These are phyloP conservation scores for Pseudomassariella vexata DNA, from an alignment of 2,329 filamentous ascomycete species.

Conservation along the genomic window DNA sequence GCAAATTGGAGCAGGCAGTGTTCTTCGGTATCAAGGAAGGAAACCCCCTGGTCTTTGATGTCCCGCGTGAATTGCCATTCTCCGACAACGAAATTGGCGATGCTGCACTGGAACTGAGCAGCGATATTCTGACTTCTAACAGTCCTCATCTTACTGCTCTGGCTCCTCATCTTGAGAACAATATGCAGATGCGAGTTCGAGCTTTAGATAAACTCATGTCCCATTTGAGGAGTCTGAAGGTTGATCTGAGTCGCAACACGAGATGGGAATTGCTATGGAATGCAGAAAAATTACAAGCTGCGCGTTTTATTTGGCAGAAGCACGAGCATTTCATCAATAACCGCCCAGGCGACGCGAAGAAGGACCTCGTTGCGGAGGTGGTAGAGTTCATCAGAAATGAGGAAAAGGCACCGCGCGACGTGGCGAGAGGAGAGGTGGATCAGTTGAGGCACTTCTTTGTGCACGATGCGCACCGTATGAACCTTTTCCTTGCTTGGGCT, in stretches of 20 bases:
- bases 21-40: constrained; percentile 80
- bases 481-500: constrained; percentile 73
- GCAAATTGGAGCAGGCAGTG: constrained; percentile 88
- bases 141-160: constrained; percentile 68
- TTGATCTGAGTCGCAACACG: constrained; percentile 59
- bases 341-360: constrained; percentile 54
- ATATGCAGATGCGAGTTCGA: constrained; percentile 66
- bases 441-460: constrained; percentile 82
- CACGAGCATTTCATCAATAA: constrained; percentile 65
- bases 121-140: constrained; percentile 73
- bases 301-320: constrained; percentile 70
- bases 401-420: constrained; percentile 63
- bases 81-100: constrained; percentile 63
- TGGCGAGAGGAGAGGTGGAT: constrained; percentile 66
- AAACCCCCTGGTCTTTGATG: constrained; percentile 82
- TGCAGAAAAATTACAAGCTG: constrained; percentile 84
- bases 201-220: constrained; percentile 71
- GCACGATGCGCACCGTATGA: constrained; percentile 65
- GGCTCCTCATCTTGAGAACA: constrained; percentile 73
- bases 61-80: constrained; percentile 61
- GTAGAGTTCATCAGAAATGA: constrained; percentile 71
- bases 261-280: constrained; percentile 82
- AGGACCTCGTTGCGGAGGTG: constrained; percentile 67
- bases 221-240: constrained; percentile 62
- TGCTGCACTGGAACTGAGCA: constrained; percentile 73